phyloP scores from a whole-genome alignment of 2,329 filamentous ascomycete genomes.

The Ophiostoma piceae region DNA sequence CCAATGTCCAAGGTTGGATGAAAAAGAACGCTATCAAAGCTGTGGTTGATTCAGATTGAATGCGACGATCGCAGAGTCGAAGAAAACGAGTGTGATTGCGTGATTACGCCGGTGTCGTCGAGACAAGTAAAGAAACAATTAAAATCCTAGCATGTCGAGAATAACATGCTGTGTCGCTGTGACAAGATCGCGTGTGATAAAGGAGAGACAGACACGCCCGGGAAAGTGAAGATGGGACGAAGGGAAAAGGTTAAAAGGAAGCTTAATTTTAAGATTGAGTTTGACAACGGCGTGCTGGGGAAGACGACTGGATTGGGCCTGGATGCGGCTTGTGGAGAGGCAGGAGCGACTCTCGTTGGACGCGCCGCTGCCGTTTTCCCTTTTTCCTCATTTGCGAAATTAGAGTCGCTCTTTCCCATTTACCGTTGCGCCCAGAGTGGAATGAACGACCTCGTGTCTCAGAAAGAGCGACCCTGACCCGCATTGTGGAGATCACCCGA shows the following conservation, averaged over 20 bases:
- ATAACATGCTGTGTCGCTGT: background rate
- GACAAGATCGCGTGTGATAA: background rate
- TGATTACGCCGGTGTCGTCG: conserved; percentile 2
- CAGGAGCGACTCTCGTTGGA: background rate
- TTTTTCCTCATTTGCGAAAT: conserved; percentile 15
- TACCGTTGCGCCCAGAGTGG: background rate
- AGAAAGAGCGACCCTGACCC: background rate
- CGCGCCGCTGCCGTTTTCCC: background rate
- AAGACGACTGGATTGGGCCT: background rate
- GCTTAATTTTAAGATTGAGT: conserved; percentile 1
- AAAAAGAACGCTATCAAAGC: background rate
- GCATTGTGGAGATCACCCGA: background rate
- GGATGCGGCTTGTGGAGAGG: background rate
- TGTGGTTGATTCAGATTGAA: background rate
- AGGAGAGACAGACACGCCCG: background rate
- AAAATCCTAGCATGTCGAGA: conserved; percentile 1
- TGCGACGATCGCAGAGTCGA: background rate
- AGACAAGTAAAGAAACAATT: background rate
- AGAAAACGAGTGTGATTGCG: background rate
- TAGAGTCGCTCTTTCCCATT: conserved; percentile 9
- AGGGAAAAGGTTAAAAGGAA: background rate
- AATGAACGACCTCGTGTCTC: background rate
- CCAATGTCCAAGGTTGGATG: background rate
- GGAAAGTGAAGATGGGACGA: background rate
- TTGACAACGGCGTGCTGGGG: background rate